Base-by-base conservation (phyloP, 345 rosid genomes). In the Euphorbia lathyris region DNA sequence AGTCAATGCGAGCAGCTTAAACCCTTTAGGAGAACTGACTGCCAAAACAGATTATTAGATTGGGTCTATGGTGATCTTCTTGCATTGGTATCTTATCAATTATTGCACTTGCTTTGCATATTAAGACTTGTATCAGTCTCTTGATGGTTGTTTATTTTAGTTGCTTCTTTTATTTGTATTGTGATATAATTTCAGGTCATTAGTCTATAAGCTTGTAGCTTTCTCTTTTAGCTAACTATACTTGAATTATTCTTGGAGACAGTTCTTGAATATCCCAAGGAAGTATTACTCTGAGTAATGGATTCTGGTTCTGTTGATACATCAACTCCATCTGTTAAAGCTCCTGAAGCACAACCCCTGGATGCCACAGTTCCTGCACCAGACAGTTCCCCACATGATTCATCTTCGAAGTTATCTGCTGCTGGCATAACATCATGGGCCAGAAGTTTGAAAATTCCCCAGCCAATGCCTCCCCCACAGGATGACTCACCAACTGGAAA, bases 381-480 rank as follows among this genome's bases (percentile, higher is more conserved):
- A 11, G 70, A 78, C 67, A 83, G 72, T 74, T 76, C 87, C 62
- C 71, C 83, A 16, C 76, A 58, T 67, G 93, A 85, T 57, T 83
- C 83, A 3, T 75, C 85, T 20, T 76, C 94, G 12, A 92, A 86
- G 77, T 82, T 86, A 38, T 80, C 94, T 67, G 83, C 87, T 43
- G 74, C 90, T 61, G 86, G 84, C 53, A 68, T 85, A 75, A 72
- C 93, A 52, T 78, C 90, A 7, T 88, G 92, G 94, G 92, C 92
- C 26, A 90, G 81, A 76, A 90, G 34, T 75, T 79, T 91, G 79
- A 88, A 88, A 77, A 86, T 88, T 76, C 90, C 94, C 7, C 92
- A 87, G 83, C 86, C 94, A 29, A 74, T 77, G 73, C 22, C 87
- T 75, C 64, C 85, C 47, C 7, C 88, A 38, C 79, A 60, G 63